A percentile compares a stretch with the other conserved stretches of the same genome.
phyloP scores from a whole-genome alignment of 176 grass and related monocot species.

The Ampelocalamus luodianensis region DNA sequence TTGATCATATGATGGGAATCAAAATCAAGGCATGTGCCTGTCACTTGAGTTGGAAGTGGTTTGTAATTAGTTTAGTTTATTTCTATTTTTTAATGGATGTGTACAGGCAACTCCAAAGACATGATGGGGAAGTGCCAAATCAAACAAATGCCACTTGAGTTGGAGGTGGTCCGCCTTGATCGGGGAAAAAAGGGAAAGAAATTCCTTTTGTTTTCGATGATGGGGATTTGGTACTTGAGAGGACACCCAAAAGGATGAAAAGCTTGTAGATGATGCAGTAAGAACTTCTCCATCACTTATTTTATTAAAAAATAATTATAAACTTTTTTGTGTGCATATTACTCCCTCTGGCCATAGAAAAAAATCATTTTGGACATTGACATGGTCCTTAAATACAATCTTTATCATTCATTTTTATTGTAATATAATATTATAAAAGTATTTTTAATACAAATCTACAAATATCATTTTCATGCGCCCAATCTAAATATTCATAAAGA shows the following conservation, averaged over 20 bases:
- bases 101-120: not conserved
- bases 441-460: too few species aligned
- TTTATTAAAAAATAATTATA: not conserved
- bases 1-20: not conserved
- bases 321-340: too few species aligned
- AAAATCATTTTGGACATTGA: too few species aligned
- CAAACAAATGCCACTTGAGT: constrained; percentile 11
- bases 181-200: not conserved
- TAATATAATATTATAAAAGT: too few species aligned
- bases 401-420: too few species aligned
- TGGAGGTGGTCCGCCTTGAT: not conserved
- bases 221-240: not conserved
- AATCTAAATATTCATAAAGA: too few species aligned
- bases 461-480: too few species aligned
- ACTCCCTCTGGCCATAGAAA: too few species aligned
- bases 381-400: too few species aligned
- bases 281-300: not conserved
- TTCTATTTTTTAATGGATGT: not conserved
- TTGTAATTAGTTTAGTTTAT: not conserved
- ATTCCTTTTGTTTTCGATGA: not conserved
- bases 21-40: constrained; percentile 27
- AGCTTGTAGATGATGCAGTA: not conserved
- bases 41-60: constrained; percentile 19
- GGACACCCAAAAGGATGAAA: not conserved
- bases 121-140: not conserved